Conservation (phyloP, 2,329 filamentous ascomycete genomes). For the Aotearoamyces nothofagi region DNA sequence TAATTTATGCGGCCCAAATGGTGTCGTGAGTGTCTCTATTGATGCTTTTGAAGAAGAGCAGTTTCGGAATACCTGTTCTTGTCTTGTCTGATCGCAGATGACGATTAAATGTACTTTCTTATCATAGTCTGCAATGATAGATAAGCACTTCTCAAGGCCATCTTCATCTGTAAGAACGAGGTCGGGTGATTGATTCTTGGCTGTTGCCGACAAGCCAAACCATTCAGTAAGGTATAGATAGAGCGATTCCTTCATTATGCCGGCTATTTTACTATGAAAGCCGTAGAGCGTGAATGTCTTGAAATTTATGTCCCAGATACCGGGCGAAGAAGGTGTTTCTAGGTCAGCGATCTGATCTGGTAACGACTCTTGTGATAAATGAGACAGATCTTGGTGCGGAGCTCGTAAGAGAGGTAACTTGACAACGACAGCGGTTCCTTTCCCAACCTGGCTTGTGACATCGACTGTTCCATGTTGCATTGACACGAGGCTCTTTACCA, state of each 20-base stretch:
- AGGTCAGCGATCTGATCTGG: neutral
- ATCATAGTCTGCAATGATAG: neutral
- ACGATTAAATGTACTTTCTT: neutral
- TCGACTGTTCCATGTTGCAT: constrained; percentile 41
- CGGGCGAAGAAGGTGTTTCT: too few species aligned
- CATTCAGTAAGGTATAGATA: constrained; percentile 1
- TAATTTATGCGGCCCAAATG: neutral
- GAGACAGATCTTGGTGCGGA: too few species aligned
- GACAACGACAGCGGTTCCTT: constrained; percentile 37
- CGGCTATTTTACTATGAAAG: neutral
- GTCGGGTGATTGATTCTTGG: too few species aligned
- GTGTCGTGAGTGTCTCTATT: neutral
- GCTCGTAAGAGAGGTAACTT: constrained; percentile 11
- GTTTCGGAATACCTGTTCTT: neutral
- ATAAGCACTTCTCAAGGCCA: neutral
- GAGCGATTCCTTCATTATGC: neutral
- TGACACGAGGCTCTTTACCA: constrained; percentile 41
- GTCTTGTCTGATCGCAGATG: neutral
- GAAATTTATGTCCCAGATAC: too few species aligned
- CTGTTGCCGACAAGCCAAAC: neutral
- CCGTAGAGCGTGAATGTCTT: constrained; percentile 1
- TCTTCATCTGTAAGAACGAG: too few species aligned
- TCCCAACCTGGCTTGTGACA: constrained; percentile 33
- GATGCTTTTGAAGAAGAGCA: neutral
- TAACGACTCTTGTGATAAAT: too few species aligned